phyloP scores from a whole-genome alignment of 1,284 basidiomycete genomes.

The Pterula multifida region DNA sequence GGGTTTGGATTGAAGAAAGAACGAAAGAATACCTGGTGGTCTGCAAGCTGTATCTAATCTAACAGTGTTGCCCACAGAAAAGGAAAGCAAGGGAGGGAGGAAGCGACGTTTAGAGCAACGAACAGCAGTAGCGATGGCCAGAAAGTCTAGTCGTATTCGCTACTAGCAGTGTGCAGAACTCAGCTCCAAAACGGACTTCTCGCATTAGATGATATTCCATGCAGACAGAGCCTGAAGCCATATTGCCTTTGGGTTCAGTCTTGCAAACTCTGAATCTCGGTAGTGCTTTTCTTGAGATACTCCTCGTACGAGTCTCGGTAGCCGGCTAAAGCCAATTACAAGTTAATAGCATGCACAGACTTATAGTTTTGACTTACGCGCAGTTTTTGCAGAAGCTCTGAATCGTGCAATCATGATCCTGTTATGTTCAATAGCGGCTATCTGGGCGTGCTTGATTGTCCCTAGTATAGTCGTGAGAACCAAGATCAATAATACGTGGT shows the following conservation, averaged over 20 bases:
- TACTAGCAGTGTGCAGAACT: too few species aligned
- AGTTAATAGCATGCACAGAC: neutral
- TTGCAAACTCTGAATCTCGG: conserved; percentile 50
- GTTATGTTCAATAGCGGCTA: conserved; percentile 63
- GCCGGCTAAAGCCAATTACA: conserved; percentile 20
- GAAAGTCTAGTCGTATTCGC: too few species aligned
- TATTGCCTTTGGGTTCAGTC: too few species aligned
- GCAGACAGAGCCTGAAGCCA: too few species aligned
- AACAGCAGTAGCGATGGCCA: too few species aligned
- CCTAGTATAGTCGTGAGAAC: conserved; percentile 27
- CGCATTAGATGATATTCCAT: too few species aligned
- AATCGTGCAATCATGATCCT: conserved; percentile 53
- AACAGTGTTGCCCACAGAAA: neutral
- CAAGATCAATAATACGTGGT: neutral
- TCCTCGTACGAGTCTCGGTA: conserved; percentile 49
- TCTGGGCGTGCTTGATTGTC: conserved; percentile 68
- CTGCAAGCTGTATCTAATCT: neutral
- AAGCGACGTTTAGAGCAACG: too few species aligned
- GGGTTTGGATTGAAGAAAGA: neutral
- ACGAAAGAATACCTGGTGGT: neutral
- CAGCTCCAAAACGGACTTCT: too few species aligned
- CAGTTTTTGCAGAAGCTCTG: conserved; percentile 36
- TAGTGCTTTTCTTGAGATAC: conserved; percentile 41
- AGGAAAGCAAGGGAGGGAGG: neutral
- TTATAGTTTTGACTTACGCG: conserved; percentile 25